Evolutionary conservation across 331 rosid species (phyloP), one percentile per base, ranked within the genome.

Genomic region (Malus hybrid): DNA sequence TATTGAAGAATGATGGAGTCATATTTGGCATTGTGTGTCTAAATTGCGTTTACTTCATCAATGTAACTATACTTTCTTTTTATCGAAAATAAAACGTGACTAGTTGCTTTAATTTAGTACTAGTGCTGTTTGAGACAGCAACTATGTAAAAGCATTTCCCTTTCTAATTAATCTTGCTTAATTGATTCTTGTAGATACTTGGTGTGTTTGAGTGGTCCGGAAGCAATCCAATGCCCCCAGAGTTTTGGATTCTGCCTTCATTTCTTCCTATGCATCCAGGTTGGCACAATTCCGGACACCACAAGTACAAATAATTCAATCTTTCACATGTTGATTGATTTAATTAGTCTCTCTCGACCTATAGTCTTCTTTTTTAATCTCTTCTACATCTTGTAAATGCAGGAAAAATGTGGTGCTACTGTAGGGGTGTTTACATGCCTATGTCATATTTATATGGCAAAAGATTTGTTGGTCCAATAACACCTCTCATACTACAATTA

Each of bases 161-260:
- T 44, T 11, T 44, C 50, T 10, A 6, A 22, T 55, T 2, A 8
- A 16, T 72, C 5, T 57, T 33, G 13, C 87, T 15, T n/a, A 10
- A 48, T 20, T 9, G 12, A 48, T 14, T 13, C 18, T 10, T 71
- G 11, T 32, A 80, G 84, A 67, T 81, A 27, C 52, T 81, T 50
- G 82, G 93, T 7, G 22, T 46, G 6, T 61, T 27, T 76, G 90
- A 88, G 4, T 91, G 96, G 96, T 70, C 65, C 0, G 93, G 96
- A 77, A 70, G 83, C 79, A 88, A 87, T 34, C 96, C 93, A 33
- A 88, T 91, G 88, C 93, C 93, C 13, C 96, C 96, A 0, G 95
- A 87, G 27, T 90, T 90, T 76, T 90, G 95, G 96, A 20, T 22
- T 9, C 65, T 59, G 5, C 65, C 65, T 76, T 87, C 91, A 9